Conservation (phyloP, 768 basidiomycete genomes). For the Leccinum broughii region DNA sequence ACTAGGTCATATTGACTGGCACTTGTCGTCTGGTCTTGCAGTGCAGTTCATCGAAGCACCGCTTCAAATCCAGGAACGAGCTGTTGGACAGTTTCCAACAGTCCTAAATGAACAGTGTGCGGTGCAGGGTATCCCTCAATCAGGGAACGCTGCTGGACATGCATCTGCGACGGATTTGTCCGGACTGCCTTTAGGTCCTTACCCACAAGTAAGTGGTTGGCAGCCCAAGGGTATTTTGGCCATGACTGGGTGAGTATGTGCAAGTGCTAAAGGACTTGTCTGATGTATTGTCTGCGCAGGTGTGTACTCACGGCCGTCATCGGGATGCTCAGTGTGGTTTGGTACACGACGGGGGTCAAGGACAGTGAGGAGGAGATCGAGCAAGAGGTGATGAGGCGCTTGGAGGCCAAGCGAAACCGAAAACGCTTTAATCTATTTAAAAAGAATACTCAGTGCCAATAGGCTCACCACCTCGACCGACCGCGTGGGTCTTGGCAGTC, state of each 20-base stretch:
- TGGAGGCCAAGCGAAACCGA: conserved; percentile 57
- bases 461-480: neutral
- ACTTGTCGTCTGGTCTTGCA: conserved; percentile 81
- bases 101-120: conserved; percentile 72
- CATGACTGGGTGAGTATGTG: conserved; percentile 59
- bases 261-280: neutral
- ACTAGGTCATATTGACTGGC: conserved; percentile 84
- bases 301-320: conserved; percentile 82
- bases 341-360: conserved; percentile 80
- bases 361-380: conserved; percentile 83
- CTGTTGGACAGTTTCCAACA: conserved; percentile 50
- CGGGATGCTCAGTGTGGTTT: conserved; percentile 80
- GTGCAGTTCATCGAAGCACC: conserved; percentile 85
- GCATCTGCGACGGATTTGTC: conserved; percentile 65
- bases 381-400: conserved; percentile 55
- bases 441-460: conserved; percentile 2
- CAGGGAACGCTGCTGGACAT: conserved; percentile 89
- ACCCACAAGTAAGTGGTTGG: conserved; percentile 72
- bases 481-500: no score
- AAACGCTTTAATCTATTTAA: conserved; percentile 43
- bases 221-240: conserved; percentile 70
- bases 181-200: conserved; percentile 70
- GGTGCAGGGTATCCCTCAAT: conserved; percentile 52
- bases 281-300: conserved; percentile 38
- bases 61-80: conserved; percentile 57